A percentile compares a stretch with the other conserved stretches of the same genome.
Conservation (phyloP, 2,329 filamentous ascomycete genomes). For the Capronia coronata region DNA sequence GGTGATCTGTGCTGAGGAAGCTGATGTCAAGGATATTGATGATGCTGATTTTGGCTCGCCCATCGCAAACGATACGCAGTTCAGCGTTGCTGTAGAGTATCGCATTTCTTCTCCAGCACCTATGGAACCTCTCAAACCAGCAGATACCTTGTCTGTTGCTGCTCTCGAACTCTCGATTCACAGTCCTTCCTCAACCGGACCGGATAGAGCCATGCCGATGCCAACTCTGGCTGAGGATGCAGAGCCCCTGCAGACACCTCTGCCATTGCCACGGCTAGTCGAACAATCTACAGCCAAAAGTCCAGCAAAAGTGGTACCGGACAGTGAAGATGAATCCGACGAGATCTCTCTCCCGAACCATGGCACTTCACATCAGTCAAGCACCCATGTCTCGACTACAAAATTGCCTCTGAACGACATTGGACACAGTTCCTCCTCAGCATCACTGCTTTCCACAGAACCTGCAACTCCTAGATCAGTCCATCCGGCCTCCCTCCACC, state of each 20-base stretch:
- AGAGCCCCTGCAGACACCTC: slow-evolving; percentile 6
- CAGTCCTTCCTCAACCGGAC: neutral
- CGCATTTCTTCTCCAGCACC: slow-evolving; percentile 19
- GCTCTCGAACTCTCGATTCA: too few species aligned
- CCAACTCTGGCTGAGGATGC: neutral
- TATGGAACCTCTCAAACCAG: neutral
- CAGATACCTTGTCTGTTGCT: neutral
- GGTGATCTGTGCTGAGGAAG: neutral
- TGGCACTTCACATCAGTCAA: slow-evolving; percentile 6
- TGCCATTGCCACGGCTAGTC: slow-evolving; percentile 16
- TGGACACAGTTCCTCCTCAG: slow-evolving; percentile 8
- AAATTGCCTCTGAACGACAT: slow-evolving; percentile 25
- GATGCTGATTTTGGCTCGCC: slow-evolving; percentile 23
- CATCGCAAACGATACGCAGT: slow-evolving; percentile 26
- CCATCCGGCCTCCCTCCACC: slow-evolving; percentile 26
- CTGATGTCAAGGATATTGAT: neutral
- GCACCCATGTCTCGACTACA: slow-evolving; percentile 14
- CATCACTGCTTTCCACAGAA: slow-evolving; percentile 13
- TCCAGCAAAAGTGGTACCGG: neutral
- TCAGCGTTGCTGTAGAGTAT: slow-evolving; percentile 18
- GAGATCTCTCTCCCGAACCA: slow-evolving; percentile 11
- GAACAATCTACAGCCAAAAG: slow-evolving; percentile 1
- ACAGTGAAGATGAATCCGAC: slow-evolving; percentile 8
- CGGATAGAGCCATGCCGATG: neutral
- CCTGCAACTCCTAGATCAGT: slow-evolving; percentile 20